Conservation (phyloP, 225 moss, liverwort and hornwort genomes). For the Sphagnum contortum region DNA sequence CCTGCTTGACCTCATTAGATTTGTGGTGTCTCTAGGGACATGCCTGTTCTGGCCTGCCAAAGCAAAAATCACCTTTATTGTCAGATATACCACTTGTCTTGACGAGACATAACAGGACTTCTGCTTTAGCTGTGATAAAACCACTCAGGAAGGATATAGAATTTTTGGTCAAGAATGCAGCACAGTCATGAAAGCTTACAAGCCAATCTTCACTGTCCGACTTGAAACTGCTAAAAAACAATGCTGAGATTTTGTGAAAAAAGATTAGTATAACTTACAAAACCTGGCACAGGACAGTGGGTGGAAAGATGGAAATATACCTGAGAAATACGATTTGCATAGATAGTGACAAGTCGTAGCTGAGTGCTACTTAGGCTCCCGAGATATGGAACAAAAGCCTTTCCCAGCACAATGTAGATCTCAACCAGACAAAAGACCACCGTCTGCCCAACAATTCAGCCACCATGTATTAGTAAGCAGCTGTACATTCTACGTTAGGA, state of each 20-base stretch:
- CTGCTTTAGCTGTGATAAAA: too few relatives aligned
- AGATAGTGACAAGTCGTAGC: constrained; percentile 84
- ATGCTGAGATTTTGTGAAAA: too few relatives aligned
- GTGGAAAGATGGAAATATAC: constrained; percentile 13
- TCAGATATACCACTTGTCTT: background rate
- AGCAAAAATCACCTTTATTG: background rate
- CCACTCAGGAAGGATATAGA: too few relatives aligned
- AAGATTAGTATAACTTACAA: too few relatives aligned
- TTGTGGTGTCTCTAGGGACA: constrained; percentile 43
- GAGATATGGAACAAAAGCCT: constrained; percentile 90
- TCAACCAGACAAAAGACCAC: constrained; percentile 98
- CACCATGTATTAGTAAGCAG: background rate
- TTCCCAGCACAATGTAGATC: constrained; percentile 89
- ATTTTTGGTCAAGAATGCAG: too few relatives aligned
- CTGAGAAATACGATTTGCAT: constrained; percentile 90
- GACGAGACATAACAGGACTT: too few relatives aligned
- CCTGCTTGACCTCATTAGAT: constrained; percentile 3
- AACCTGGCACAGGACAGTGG: background rate
- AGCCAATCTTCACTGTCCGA: too few relatives aligned
- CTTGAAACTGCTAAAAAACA: too few relatives aligned
- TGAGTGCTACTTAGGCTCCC: constrained; percentile 95
- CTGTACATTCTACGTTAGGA: too few relatives aligned
- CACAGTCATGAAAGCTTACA: too few relatives aligned
- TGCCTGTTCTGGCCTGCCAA: constrained; percentile 69
- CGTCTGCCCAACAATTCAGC: constrained; percentile 38